phyloP scores from a whole-genome alignment of 352 stramenopile genomes.

The Globisporangium canariense region DNA sequence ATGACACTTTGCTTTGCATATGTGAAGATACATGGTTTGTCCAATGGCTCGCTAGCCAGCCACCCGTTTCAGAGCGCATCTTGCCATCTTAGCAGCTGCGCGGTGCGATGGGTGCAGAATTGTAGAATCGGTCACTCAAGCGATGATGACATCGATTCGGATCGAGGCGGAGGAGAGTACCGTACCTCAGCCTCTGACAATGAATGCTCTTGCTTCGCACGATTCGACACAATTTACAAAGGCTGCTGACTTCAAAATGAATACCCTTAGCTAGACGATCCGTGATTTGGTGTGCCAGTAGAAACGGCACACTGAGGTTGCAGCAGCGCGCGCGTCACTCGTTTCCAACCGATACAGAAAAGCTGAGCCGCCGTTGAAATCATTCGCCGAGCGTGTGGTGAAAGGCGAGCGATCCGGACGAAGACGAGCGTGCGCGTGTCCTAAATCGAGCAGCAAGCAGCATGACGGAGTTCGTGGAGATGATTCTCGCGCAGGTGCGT shows the following conservation, averaged over 20 bases:
- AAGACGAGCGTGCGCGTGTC: background rate
- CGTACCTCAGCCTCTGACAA: background rate
- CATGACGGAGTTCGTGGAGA: conserved; percentile 83
- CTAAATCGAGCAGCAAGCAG: conserved; percentile 17
- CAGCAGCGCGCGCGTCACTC: conserved; percentile 11
- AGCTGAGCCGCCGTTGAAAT: background rate
- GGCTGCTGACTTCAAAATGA: background rate
- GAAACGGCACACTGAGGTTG: background rate
- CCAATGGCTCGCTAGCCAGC: background rate
- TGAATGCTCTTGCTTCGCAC: background rate
- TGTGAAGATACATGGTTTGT: background rate
- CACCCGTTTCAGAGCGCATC: background rate
- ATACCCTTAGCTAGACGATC: background rate
- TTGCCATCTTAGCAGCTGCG: background rate
- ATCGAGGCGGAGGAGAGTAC: background rate
- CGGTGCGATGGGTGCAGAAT: background rate
- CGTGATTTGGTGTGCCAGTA: background rate
- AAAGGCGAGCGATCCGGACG: background rate
- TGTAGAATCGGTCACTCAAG: background rate
- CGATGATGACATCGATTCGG: background rate
- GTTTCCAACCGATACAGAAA: conserved; percentile 10
- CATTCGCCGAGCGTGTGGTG: background rate
- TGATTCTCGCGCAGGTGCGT: conserved; percentile 77
- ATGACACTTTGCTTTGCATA: background rate
- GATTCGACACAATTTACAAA: no score